A percentile compares a stretch with the other conserved stretches of the same genome.
phyloP scores from a whole-genome alignment of 768 basidiomycete genomes.

The Daedalea quercina region DNA sequence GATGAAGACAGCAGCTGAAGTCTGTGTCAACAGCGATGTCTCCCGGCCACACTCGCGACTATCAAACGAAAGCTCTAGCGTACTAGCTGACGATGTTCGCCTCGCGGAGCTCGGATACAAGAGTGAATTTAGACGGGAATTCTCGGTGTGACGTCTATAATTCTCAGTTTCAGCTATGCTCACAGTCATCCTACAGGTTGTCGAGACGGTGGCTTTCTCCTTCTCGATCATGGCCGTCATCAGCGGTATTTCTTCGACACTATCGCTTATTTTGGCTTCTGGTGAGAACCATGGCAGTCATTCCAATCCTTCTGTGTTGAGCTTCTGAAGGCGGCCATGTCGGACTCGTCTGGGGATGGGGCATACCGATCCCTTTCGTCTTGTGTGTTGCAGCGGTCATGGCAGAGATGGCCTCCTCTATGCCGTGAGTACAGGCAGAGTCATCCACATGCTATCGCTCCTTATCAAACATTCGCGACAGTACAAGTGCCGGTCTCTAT shows the following conservation, averaged over 20 bases:
- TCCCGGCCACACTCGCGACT: neutral
- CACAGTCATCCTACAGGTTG: conserved; percentile 25
- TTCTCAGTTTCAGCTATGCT: neutral
- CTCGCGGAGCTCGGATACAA: conserved; percentile 67
- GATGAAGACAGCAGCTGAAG: neutral
- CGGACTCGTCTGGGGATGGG: conserved; percentile 72
- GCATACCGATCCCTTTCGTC: conserved; percentile 63
- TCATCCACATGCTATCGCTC: neutral
- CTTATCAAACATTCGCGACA: conserved; percentile 17
- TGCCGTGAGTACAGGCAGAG: conserved; percentile 49
- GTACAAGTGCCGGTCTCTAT: conserved; percentile 75
- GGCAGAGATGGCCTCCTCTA: conserved; percentile 65
- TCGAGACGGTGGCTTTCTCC: conserved; percentile 59
- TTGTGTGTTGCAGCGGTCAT: conserved; percentile 59
- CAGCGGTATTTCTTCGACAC: conserved; percentile 58
- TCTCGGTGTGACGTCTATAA: conserved; percentile 40
- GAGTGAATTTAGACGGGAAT: conserved; percentile 66
- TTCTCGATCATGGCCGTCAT: conserved; percentile 70
- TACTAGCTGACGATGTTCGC: conserved; percentile 40
- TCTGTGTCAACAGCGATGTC: neutral
- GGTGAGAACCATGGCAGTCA: conserved; percentile 25
- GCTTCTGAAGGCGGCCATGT: conserved; percentile 53
- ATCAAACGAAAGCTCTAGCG: neutral
- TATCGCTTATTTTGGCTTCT: conserved; percentile 53
- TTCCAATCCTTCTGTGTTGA: neutral